These are phyloP conservation scores for Ambispora gerdemannii DNA, from an alignment of 192 early-diverging fungal genomes.

Conservation along the genomic window DNA sequence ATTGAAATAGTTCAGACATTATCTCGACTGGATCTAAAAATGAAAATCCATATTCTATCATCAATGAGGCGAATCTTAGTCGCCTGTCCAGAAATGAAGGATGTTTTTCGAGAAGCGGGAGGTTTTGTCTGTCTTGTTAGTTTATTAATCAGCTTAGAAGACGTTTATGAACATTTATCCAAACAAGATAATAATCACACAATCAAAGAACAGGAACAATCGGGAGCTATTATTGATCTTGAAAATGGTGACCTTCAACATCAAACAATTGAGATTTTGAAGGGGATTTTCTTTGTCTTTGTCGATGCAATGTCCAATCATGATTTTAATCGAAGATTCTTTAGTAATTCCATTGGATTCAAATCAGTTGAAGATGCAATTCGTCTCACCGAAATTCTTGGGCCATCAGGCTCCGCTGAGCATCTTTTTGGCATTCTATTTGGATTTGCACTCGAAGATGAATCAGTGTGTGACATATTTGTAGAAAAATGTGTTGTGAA, in stretches of 20 bases:
- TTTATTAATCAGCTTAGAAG: slow-evolving; percentile 52
- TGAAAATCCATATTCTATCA: slow-evolving; percentile 56
- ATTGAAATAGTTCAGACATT: slow-evolving; percentile 58
- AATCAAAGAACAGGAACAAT: slow-evolving; percentile 29
- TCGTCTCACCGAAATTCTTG: slow-evolving; percentile 50
- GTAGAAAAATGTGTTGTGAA: slow-evolving; percentile 32
- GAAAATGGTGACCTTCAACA: slow-evolving; percentile 37
- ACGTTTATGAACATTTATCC: slow-evolving; percentile 37
- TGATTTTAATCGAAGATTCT: slow-evolving; percentile 47
- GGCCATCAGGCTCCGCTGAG: slow-evolving; percentile 33
- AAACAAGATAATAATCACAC: slow-evolving; percentile 17
- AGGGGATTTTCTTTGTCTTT: slow-evolving; percentile 47
- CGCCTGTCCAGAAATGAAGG: slow-evolving; percentile 46
- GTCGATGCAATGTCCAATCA: slow-evolving; percentile 53
- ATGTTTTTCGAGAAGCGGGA: slow-evolving; percentile 56
- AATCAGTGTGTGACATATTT: slow-evolving; percentile 43
- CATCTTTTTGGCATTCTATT: slow-evolving; percentile 58
- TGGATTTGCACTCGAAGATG: slow-evolving; percentile 54
- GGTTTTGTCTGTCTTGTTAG: slow-evolving; percentile 62
- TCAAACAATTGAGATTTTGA: slow-evolving; percentile 42
- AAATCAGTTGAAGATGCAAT: slow-evolving; percentile 57
- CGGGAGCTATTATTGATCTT: slow-evolving; percentile 29
- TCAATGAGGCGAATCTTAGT: slow-evolving; percentile 49
- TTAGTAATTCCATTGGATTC: slow-evolving; percentile 53
- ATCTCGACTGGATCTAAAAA: slow-evolving; percentile 49